A percentile compares a stretch with the other conserved stretches of the same genome.
These are phyloP conservation scores for Penicillium expansum DNA, from an alignment of 2,329 filamentous ascomycete species.

Conservation along the genomic window DNA sequence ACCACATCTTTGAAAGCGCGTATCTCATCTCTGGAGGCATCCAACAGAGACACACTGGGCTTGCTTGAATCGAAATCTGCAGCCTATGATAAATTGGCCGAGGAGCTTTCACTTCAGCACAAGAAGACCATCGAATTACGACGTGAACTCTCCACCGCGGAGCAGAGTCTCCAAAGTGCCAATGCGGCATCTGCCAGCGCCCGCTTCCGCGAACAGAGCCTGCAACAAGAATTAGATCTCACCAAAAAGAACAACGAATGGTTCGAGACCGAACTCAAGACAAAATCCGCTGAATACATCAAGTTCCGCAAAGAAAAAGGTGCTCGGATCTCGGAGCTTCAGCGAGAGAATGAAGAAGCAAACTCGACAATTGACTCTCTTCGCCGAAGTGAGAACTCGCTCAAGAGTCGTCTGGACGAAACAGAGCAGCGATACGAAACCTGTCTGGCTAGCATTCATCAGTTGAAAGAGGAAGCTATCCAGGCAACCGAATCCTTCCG, in stretches of 20 bases:
- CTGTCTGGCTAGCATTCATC: conserved; percentile 74
- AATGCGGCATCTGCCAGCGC: conserved; percentile 76
- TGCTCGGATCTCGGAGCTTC: conserved; percentile 79
- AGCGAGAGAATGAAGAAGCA: conserved; percentile 83
- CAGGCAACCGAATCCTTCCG: conserved; percentile 82
- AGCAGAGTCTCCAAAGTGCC: conserved; percentile 79
- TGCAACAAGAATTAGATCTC: conserved; percentile 86
- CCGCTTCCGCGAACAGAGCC: conserved; percentile 84
- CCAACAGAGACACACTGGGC: conserved; percentile 84
- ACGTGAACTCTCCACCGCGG: conserved; percentile 75
- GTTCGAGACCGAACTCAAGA: conserved; percentile 88
- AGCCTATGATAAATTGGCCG: conserved; percentile 78
- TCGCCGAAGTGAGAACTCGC: conserved; percentile 73
- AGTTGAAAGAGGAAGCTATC: conserved; percentile 77
- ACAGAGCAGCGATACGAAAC: conserved; percentile 86
- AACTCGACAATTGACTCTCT: conserved; percentile 72
- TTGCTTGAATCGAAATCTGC: conserved; percentile 87
- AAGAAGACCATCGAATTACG: conserved; percentile 81
- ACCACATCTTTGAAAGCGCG: conserved; percentile 75
- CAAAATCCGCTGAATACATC: conserved; percentile 79
- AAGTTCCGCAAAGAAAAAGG: conserved; percentile 95
- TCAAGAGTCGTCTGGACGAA: conserved; percentile 78
- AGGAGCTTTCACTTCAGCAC: conserved; percentile 84
- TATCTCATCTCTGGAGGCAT: conserved; percentile 81
- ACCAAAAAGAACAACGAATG: conserved; percentile 89